Percentiles rank a stretch among this genome's conserved stretches.
Conservation (phyloP, 225 moss, liverwort and hornwort genomes). For the Climacium dendroides region DNA sequence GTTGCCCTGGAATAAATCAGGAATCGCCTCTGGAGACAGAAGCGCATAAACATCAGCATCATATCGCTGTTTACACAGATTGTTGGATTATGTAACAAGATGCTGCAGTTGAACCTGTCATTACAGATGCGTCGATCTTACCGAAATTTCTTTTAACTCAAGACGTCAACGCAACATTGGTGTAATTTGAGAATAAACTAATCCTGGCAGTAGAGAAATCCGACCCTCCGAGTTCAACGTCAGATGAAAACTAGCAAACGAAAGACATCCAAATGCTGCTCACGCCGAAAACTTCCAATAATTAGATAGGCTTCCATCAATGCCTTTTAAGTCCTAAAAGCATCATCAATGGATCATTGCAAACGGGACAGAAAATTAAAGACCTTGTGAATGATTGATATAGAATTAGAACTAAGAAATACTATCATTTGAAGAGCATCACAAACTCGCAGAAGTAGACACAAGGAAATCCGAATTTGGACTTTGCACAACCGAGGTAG, state of each 20-base stretch:
- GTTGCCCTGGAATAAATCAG: not conserved
- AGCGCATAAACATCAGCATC: not conserved
- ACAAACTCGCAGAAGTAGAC: not conserved
- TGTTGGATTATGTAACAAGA: not conserved
- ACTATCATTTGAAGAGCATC: not conserved
- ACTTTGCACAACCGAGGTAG: not conserved
- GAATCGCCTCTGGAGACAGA: slow-evolving; percentile 3
- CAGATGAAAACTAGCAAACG: not conserved
- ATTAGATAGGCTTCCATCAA: not conserved
- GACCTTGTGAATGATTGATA: not conserved
- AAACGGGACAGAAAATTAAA: not conserved
- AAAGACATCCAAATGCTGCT: not conserved
- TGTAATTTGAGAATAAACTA: not conserved
- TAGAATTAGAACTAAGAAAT: not conserved
- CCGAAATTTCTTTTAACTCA: not conserved
- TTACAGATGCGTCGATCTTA: not conserved
- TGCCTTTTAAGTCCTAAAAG: not conserved
- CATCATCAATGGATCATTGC: not conserved
- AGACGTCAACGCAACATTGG: not conserved
- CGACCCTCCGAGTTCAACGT: not conserved
- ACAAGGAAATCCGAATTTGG: not conserved
- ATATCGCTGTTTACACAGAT: not conserved
- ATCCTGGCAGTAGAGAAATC: not conserved
- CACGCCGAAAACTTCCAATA: not conserved
- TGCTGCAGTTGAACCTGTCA: not conserved